Percentiles rank a stretch among this genome's conserved stretches.
phyloP scores from a whole-genome alignment of 768 basidiomycete species.

The Lepiota brunneoincarnata region DNA sequence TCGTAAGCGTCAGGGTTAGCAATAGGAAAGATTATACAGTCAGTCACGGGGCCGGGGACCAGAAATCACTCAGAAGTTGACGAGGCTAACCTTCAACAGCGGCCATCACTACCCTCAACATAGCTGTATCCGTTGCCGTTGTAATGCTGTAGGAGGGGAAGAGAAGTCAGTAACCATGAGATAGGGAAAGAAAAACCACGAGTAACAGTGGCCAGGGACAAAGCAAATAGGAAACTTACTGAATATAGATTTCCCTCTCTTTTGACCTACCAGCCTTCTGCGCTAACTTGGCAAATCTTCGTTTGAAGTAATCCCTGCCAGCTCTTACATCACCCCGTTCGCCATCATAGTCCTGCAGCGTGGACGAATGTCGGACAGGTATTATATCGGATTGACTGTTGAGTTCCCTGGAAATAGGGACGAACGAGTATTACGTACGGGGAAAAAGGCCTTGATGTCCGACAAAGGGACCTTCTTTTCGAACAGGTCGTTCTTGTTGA shows the following conservation, averaged over 20 bases:
- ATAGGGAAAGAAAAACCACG: background rate
- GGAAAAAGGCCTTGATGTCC: constrained; percentile 87
- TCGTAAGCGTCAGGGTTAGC: constrained; percentile 17
- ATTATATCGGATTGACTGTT: background rate
- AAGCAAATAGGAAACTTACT: constrained; percentile 52
- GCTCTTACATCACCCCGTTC: constrained; percentile 67
- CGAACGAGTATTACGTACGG: constrained; percentile 42
- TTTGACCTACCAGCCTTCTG: constrained; percentile 83
- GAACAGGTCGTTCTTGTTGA: constrained; percentile 96
- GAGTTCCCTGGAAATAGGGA: background rate
- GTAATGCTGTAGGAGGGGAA: constrained; percentile 55
- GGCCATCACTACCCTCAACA: constrained; percentile 91
- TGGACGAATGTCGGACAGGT: constrained; percentile 7
- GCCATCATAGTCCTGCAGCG: constrained; percentile 76
- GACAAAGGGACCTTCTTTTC: constrained; percentile 78
- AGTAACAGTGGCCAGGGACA: background rate
- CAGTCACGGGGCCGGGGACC: constrained; percentile 47
- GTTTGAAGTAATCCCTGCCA: constrained; percentile 89
- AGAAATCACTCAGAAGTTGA: constrained; percentile 12
- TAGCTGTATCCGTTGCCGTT: constrained; percentile 86
- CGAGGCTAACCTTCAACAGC: constrained; percentile 82
- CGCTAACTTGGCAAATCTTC: constrained; percentile 76
- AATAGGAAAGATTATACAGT: constrained; percentile 39
- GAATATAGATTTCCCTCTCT: constrained; percentile 90
- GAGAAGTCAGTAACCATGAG: constrained; percentile 9